Percentiles rank a stretch among this genome's conserved stretches.
Conservation (phyloP, 257 asterid species). For the Nicotiana knightiana region DNA sequence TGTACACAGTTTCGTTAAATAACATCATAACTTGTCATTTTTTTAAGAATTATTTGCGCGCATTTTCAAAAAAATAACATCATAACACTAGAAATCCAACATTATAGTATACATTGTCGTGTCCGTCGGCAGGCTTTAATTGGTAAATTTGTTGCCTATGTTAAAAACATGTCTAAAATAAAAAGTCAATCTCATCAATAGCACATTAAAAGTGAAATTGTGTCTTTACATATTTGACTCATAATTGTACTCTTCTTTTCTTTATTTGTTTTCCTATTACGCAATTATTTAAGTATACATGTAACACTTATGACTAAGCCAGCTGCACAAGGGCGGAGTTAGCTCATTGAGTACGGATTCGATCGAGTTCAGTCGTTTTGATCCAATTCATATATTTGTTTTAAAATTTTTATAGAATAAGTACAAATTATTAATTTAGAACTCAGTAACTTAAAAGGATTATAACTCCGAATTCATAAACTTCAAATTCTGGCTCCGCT, state of each 20-base stretch:
- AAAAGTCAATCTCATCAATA: conserved; percentile 3
- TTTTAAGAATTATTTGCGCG: not conserved
- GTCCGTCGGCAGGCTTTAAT: conserved; percentile 7
- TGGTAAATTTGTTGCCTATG: not conserved
- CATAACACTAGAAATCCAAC: not conserved
- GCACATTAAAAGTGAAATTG: not conserved
- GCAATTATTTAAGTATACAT: not conserved
- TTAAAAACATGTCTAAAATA: not conserved
- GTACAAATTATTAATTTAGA: too few species aligned
- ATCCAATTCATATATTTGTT: too few species aligned
- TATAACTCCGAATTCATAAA: too few species aligned
- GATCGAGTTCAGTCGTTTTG: too few species aligned
- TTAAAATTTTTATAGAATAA: too few species aligned
- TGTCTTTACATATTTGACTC: conserved; percentile 12
- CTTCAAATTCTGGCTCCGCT: too few species aligned
- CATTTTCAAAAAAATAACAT: not conserved
- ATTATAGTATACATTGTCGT: not conserved
- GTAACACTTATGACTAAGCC: not conserved
- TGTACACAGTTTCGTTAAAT: not conserved
- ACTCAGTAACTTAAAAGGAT: too few species aligned
- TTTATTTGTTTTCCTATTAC: not conserved
- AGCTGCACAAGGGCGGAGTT: too few species aligned
- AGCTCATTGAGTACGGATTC: too few species aligned
- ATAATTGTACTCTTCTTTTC: not conserved
- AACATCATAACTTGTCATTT: not conserved